Evolutionary conservation across 1,284 basidiomycete species (phyloP), one percentile per base, ranked within the genome.

Genomic region (Puccinia triticina): DNA sequence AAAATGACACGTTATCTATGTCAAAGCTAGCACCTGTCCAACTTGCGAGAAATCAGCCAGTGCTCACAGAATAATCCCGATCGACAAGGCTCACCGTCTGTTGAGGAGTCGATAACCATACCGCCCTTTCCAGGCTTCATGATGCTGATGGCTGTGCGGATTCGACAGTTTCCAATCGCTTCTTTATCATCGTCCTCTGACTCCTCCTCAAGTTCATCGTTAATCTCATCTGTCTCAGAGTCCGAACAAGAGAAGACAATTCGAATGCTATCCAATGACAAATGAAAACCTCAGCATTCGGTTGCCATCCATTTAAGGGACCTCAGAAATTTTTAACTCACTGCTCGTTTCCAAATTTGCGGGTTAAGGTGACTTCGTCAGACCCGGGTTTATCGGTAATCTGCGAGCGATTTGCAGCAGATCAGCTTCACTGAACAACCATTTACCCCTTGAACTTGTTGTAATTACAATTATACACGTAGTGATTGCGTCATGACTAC

Each of bases 321-420:
- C 43, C 32, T 23, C 72, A 34, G 32, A 2, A 61, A 32, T 18
- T n/a, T n/a, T n/a, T 77, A 29, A 72, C 77, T 37, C 26, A 82
- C 80, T 82, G 76, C 76, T 82, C 80, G 48, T 82, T 82, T 46
- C 80, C 80, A 64, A 82, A 82, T 26, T 43, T 67, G 40, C 80
- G 71, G 26, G 59, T 69, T 21, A 82, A 50, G 48, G 61, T 21
- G 2, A 82, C 73, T 48, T 82, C 72, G 32, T 82, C 80, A 7
- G 72, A 76, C 5, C 80, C 80, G 18, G 72, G 16, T 55, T 74
- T 50, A 43, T 82, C 80, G 46, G 32, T 34, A 40, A 82, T 82
- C 80, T 82, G 29, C 18, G 4, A 1, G 11, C 32, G 43, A 32
- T 48, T 72, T 32, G 14, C 14, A 32, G 4, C 11, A 50, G 48